Conservation (phyloP, 345 rosid species). For the Mangifera indica region DNA sequence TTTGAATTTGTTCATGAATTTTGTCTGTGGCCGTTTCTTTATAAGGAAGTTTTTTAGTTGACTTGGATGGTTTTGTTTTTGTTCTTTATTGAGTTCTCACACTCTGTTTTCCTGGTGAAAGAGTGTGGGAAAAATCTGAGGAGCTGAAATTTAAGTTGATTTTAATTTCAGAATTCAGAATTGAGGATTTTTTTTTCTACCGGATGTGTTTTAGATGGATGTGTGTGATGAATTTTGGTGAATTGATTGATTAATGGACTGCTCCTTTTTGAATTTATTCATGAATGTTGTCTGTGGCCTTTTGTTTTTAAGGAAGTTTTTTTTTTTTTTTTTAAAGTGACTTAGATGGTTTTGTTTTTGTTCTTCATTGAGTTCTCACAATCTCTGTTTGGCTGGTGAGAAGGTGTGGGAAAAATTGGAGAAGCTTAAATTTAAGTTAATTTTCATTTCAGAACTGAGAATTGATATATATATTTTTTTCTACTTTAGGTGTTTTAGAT, state of each 20-base stretch:
- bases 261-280: neutral
- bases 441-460: neutral
- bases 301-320: neutral
- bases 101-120: conserved; percentile 16
- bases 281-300: neutral
- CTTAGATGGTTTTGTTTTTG: neutral
- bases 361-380: conserved; percentile 5
- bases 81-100: conserved; percentile 16
- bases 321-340: no score
- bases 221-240: conserved; percentile 4
- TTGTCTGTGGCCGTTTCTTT: no score
- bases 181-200: neutral
- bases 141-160: conserved; percentile 1
- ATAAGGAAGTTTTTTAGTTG: no score
- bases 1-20: no score
- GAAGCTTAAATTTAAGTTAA: neutral
- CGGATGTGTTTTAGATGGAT: conserved; percentile 4
- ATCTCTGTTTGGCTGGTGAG: conserved; percentile 9
- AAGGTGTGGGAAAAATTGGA: neutral
- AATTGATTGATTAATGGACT: neutral
- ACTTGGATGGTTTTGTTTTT: no score
- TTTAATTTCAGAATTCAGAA: neutral
- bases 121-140: conserved; percentile 4
- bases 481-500: neutral
- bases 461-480: neutral